phyloP scores from a whole-genome alignment of 2,329 filamentous ascomycete species.

The Ramularia endophylla region DNA sequence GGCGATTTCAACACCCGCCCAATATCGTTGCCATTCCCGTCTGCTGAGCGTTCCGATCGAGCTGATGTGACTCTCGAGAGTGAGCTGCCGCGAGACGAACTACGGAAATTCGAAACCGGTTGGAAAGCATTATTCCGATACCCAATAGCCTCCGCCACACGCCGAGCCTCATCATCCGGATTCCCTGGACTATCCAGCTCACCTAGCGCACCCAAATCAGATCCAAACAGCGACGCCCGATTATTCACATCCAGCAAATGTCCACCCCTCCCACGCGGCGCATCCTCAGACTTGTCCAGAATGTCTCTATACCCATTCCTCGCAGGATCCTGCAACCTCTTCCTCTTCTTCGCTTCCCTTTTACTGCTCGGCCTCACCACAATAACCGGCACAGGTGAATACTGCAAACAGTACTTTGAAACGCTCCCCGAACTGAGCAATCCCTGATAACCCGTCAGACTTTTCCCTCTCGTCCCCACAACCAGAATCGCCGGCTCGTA shows the following conservation, averaged over 20 bases:
- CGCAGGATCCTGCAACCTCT: slow-evolving; percentile 69
- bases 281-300: slow-evolving; percentile 55
- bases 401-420: slow-evolving; percentile 90
- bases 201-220: slow-evolving; percentile 31
- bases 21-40: slow-evolving; percentile 27
- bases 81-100: slow-evolving; percentile 19
- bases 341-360: slow-evolving; percentile 82
- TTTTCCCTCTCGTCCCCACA: slow-evolving; percentile 80
- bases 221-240: slow-evolving; percentile 40
- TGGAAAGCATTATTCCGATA: slow-evolving; percentile 17
- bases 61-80: slow-evolving; percentile 25
- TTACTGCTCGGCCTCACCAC: slow-evolving; percentile 85
- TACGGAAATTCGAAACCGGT: neutral
- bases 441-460: slow-evolving; percentile 78
- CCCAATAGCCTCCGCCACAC: slow-evolving; percentile 36
- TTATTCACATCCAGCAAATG: slow-evolving; percentile 48
- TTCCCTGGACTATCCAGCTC: slow-evolving; percentile 23
- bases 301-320: slow-evolving; percentile 74
- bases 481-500: slow-evolving; percentile 89
- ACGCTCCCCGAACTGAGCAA: slow-evolving; percentile 75
- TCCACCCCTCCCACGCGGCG: slow-evolving; percentile 39
- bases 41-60: slow-evolving; percentile 17
- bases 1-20: slow-evolving; percentile 35
- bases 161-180: slow-evolving; percentile 32
- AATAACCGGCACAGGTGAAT: slow-evolving; percentile 87